phyloP scores from a whole-genome alignment of 345 rosid species.

The Eucalyptus curtisii region DNA sequence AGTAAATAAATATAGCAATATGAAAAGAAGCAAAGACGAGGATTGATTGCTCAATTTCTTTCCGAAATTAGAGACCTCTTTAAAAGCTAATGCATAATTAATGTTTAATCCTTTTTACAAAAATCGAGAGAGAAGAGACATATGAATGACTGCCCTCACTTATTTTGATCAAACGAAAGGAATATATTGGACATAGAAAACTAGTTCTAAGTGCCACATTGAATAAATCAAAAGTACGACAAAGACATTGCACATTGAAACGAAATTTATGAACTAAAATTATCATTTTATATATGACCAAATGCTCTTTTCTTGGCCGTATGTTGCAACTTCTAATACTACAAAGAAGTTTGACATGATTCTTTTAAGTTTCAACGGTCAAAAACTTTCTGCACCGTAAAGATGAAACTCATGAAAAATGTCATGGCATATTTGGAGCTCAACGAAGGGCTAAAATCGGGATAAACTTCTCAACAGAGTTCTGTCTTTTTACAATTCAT shows the following conservation, averaged over 20 bases:
- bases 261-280: neutral
- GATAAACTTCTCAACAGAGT: neutral
- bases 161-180: neutral
- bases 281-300: neutral
- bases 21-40: neutral
- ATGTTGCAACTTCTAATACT: neutral
- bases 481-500: neutral
- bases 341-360: neutral
- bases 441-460: neutral
- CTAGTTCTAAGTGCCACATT: neutral
- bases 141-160: neutral
- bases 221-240: neutral
- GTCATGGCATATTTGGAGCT: neutral
- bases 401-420: neutral
- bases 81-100: no score
- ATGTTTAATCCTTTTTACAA: no score
- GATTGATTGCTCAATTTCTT: neutral
- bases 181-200: neutral
- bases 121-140: neutral
- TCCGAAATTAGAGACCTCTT: neutral
- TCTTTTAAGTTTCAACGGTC: neutral
- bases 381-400: neutral
- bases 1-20: neutral
- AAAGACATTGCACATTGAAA: neutral
- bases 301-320: neutral